phyloP scores from a whole-genome alignment of 345 rosid species.

The Salix arbutifolia region DNA sequence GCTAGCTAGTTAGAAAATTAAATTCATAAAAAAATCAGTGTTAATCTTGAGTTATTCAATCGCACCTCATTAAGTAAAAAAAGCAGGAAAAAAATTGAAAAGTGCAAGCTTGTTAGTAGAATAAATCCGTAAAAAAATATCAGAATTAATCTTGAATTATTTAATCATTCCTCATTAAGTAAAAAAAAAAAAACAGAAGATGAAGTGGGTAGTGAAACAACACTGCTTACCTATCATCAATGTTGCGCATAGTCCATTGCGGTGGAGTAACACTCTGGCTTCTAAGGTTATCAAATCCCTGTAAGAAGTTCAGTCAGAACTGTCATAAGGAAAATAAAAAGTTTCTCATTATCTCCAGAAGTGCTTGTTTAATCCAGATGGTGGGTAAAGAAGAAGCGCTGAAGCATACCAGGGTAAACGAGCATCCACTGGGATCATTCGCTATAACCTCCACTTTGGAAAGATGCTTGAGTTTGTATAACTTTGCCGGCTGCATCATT shows the following conservation, averaged over 20 bases:
- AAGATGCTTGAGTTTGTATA: slow-evolving; percentile 95
- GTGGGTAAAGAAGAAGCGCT: not conserved
- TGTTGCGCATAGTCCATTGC: slow-evolving; percentile 98
- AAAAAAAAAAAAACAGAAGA: not conserved
- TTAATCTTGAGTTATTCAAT: too few species aligned
- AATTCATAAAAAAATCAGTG: too few species aligned
- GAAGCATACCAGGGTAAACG: slow-evolving; percentile 72
- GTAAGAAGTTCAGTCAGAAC: slow-evolving; percentile 35
- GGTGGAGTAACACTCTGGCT: slow-evolving; percentile 96
- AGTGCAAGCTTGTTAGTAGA: not conserved
- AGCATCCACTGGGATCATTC: slow-evolving; percentile 96
- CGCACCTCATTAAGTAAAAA: too few species aligned
- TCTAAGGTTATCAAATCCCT: slow-evolving; percentile 99
- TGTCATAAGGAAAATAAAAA: not conserved
- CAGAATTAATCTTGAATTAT: not conserved
- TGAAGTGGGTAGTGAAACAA: not conserved
- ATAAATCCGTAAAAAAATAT: slow-evolving; percentile 14
- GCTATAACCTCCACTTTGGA: slow-evolving; percentile 88
- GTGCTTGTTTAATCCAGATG: slow-evolving; percentile 9
- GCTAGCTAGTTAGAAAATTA: too few species aligned
- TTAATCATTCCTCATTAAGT: not conserved
- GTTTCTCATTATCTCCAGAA: slow-evolving; percentile 7
- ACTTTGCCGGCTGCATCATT: slow-evolving; percentile 71
- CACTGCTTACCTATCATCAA: slow-evolving; percentile 72
- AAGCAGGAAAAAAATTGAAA: not conserved